Evolutionary conservation across 352 stramenopile genomes (phyloP), one percentile per base, ranked within the genome.

Genomic region (Phytophthora tubulina): DNA sequence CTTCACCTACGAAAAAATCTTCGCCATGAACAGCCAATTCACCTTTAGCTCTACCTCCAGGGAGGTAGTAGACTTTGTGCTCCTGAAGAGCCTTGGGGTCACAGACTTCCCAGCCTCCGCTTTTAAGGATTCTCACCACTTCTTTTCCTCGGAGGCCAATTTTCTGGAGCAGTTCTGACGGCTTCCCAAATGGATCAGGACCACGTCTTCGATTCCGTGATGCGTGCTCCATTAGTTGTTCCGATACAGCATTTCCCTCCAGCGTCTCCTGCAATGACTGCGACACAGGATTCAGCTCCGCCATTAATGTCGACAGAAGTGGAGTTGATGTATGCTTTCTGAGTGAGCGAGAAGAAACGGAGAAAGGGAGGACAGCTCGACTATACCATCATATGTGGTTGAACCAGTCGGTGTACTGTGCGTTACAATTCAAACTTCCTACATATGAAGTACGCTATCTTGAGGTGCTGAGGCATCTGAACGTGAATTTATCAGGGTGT

Each of bases 111-210:
- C 67, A 73, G 13, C 46, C 45, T 27, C 53, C 30, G 27, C 31
- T 32, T 39, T 70, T 73, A 14, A 73, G 17, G 41, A 73, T 73
- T 6, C 35, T 54, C 52, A 73, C 59, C 30, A 70, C 67, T 36
- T 70, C 59, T 48, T 73, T 73, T n/a, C 67, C 67, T 31, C 57
- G 32, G 15, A 70, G 45, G 3, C 60, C 67, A 36, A 74, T 74
- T 41, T 57, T n/a, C 44, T 70, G 59, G 10, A 74, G 67, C 27
- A 74, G 54, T 27, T 60, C 67, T 3, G 48, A 60, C 39, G 63
- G 63, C 27, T 66, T 71, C 0, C 27, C 63, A 17, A 60, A 54
- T 8, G 41, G 49, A 32, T 59, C 55, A 14, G 55, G 44, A 42
- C 41, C 17, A 14, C 63, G 38, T 27, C 63, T 44, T 55, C 48